Evolutionary conservation across 495 filamentous ascomycete species (phyloP).

Genomic region (Usnea hakonensis): DNA sequence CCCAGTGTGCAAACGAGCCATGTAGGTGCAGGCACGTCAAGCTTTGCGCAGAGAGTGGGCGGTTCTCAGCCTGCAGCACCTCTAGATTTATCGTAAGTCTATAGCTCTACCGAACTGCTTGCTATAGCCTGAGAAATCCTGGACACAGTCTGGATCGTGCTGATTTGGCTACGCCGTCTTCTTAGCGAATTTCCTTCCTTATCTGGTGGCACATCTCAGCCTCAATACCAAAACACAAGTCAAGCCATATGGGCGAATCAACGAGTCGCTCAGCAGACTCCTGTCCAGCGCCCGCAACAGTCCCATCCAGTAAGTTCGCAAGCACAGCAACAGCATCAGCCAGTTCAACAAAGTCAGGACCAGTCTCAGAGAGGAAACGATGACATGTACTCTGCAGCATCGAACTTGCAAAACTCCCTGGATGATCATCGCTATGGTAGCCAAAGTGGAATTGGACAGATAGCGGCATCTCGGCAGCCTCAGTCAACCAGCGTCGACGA

Average conservation of each 20-base stretch:
- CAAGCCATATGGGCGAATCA: constrained; percentile 64
- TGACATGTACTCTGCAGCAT: constrained; percentile 42
- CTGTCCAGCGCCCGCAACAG: constrained; percentile 54
- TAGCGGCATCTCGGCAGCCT: constrained; percentile 48
- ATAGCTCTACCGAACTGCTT: not conserved
- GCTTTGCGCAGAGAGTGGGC: constrained; percentile 76
- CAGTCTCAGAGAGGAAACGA: constrained; percentile 46
- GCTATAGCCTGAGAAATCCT: not conserved
- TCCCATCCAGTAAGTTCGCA: constrained; percentile 45
- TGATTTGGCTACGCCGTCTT: constrained; percentile 21
- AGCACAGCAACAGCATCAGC: constrained; percentile 44
- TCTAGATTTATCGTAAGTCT: constrained; percentile 73
- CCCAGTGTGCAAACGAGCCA: constrained; percentile 54
- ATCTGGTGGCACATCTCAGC: constrained; percentile 62
- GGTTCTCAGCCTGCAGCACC: constrained; percentile 68
- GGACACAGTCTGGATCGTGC: not conserved
- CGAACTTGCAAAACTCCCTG: constrained; percentile 47
- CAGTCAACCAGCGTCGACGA: constrained; percentile 69
- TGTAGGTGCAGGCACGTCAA: constrained; percentile 50
- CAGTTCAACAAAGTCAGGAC: constrained; percentile 49
- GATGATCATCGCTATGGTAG: constrained; percentile 53
- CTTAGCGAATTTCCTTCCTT: constrained; percentile 76
- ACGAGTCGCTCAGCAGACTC: constrained; percentile 50
- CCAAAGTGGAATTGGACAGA: constrained; percentile 54
- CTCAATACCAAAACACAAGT: constrained; percentile 51